These are phyloP conservation scores for Pichia scutulata DNA, from an alignment of 805 yeast genomes.

Conservation along the genomic window DNA sequence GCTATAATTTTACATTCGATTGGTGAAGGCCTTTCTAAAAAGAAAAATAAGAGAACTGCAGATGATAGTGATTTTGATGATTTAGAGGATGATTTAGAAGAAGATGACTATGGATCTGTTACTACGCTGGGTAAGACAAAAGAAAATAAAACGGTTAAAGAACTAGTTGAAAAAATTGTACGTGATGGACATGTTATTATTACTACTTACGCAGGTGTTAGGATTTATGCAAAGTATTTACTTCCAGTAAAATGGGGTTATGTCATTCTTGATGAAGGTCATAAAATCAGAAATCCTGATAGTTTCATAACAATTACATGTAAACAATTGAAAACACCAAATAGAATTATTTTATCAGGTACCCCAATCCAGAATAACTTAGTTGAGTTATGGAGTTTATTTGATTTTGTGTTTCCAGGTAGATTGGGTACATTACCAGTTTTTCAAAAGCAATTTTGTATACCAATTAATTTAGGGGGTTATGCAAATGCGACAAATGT, in stretches of 20 bases:
- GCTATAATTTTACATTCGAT: conserved; percentile 84
- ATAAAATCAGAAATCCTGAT: conserved; percentile 92
- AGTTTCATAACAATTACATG: conserved; percentile 79
- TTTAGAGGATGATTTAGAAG: conserved; percentile 42
- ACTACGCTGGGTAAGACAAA: conserved; percentile 22
- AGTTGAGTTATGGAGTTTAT: conserved; percentile 87
- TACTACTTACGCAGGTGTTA: conserved; percentile 71
- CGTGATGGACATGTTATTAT: conserved; percentile 73
- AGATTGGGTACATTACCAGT: conserved; percentile 91
- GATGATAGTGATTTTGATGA: conserved; percentile 39
- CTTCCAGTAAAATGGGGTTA: conserved; percentile 81
- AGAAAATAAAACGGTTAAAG: conserved; percentile 26
- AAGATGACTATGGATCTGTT: conserved; percentile 29
- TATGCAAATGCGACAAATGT: conserved; percentile 95
- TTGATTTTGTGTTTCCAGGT: conserved; percentile 94
- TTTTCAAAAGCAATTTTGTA: conserved; percentile 84
- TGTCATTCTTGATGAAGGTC: conserved; percentile 92
- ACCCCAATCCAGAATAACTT: conserved; percentile 95
- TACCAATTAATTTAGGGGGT: conserved; percentile 95
- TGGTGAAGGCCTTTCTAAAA: conserved; percentile 64
- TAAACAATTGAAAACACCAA: conserved; percentile 76
- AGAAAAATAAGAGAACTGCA: conserved; percentile 27
- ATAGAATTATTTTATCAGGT: conserved; percentile 84
- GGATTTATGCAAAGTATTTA: conserved; percentile 46
- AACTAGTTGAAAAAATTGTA: conserved; percentile 50